Evolutionary conservation across 2,329 filamentous ascomycete genomes (phyloP), one percentile per base, ranked within the genome.

Genomic region (Thelonectria rubi): DNA sequence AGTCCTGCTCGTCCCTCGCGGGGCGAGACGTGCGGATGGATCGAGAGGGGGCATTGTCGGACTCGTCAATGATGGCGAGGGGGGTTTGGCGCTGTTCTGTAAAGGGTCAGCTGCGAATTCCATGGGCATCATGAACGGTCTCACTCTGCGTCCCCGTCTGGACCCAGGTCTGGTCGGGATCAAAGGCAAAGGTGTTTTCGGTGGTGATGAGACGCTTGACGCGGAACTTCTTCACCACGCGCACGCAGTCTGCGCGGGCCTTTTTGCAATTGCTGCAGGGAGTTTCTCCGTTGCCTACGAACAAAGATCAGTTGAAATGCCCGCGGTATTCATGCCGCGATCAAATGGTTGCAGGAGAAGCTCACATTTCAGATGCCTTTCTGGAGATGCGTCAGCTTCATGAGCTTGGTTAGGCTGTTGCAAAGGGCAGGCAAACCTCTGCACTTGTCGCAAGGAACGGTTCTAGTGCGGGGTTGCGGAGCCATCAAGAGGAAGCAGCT

Each of bases 321-420:
- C 42, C 15, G 8, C 4, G 26, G n/a, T n/a, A n/a, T 30, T 9
- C 8, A 9, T n/a, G n/a, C n/a, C 42, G 40, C 24, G 15, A 24
- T 12, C 26, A 30, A 11, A 48, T 48, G 40, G 15, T 11, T 14
- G 15, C n/a, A n/a, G 34, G 7, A 50, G n/a, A 43, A 26, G 26
- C 48, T 15, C 51, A 65, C 64, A 65, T 52, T 64, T 65, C 1
- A 65, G 39, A 32, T 65, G 64, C 47, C 64, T 65, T 14, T 65
- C 64, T 65, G 42, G 7, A 20, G 30, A 42, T 30, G 9, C 11
- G 11, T 6, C 7, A 49, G 17, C 2, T 15, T 7, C n/a, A 24
- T 17, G 9, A 49, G 26, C 7, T 30, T 30, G 7, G 32, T 6
- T 3, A 7, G 9, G 3, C 32, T 8, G 3, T 24, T 7, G 26